These are phyloP conservation scores for Scedosporium dehoogii DNA, from an alignment of 2,329 filamentous ascomycete species.

Conservation along the genomic window DNA sequence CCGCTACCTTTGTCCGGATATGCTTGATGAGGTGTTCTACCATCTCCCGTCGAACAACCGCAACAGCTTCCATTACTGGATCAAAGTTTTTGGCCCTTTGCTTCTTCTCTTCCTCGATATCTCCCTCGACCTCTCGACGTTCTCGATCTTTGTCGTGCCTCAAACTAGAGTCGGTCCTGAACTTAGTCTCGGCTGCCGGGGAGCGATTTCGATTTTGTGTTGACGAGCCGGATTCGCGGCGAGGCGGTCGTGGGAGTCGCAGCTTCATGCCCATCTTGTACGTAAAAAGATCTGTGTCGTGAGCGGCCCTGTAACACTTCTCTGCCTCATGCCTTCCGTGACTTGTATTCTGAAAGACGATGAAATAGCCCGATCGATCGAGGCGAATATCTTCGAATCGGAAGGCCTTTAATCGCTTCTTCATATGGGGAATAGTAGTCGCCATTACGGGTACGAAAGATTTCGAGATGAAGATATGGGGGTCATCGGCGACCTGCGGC, in stretches of 20 bases:
- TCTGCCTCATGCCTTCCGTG: conserved; percentile 71
- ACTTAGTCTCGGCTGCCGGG: background rate
- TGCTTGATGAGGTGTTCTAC: conserved; percentile 80
- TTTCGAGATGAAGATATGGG: conserved; percentile 85
- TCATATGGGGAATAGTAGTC: conserved; percentile 80
- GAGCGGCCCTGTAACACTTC: conserved; percentile 66
- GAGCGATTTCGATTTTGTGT: background rate
- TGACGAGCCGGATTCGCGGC: background rate
- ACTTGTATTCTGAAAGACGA: conserved; percentile 75
- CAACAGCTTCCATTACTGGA: conserved; percentile 75
- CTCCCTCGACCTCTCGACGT: conserved; percentile 65
- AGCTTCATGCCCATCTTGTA: conserved; percentile 88
- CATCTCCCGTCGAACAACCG: conserved; percentile 70
- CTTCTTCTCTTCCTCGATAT: conserved; percentile 82
- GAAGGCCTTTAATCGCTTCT: conserved; percentile 78
- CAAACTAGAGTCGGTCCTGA: conserved; percentile 33
- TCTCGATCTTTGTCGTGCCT: conserved; percentile 56
- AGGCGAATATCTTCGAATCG: conserved; percentile 71
- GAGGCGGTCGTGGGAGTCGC: conserved; percentile 25
- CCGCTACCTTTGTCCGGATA: conserved; percentile 78
- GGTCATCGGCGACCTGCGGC: conserved; percentile 62
- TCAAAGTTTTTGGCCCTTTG: conserved; percentile 81
- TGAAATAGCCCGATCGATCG: conserved; percentile 81
- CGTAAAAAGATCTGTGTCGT: conserved; percentile 80
- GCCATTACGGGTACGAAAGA: conserved; percentile 77